Evolutionary conservation across 225 moss, liverwort and hornwort genomes (phyloP), one percentile per base, ranked within the genome.

Genomic region (Physcomitrellopsis africana): DNA sequence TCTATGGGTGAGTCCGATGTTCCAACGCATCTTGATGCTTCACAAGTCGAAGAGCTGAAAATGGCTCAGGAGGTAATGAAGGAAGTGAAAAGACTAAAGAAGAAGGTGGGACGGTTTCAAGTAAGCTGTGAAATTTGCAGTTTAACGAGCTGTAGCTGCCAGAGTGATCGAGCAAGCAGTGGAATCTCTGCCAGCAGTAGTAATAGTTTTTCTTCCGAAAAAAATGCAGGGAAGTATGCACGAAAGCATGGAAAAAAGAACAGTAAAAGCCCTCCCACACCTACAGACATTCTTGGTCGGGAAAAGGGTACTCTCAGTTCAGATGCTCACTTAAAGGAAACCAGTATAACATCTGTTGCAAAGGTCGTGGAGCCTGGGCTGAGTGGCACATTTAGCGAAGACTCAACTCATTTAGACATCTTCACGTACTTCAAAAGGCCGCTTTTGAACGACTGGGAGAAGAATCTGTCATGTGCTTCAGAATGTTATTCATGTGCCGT

Each of bases 51-150:
- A 67, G 99, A 99, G 62, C 76, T 99, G 78, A 93, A 91, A 57
- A 93, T 99, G 90, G 81, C 93, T 51, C 92, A 91, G 71, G 99
- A 99, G 69, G 92, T 99, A 24, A 89, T 81, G 90, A 99, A 95
- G 68, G 99, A 99, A 76, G 99, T 99, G 60, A 99, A 95, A 76
- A 83, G 99, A 51, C 75, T 99, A 75, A 99, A 93, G 84, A 99
- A 99, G 41, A 99, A 95, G 76, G 86, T 92, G 63, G 92, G 91
- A 5, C 91, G 86, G 41, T 81, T 89, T 67, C 86, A 87, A 81
- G 89, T 85, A 12, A 95, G 77, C 66, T 99, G 99, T 63, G 90
- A 88, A 60, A 86, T 99, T 61, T 99, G 95, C 70, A 95, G 95
- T 63, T 74, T 99, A 73, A 90, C 89, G 43, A 95, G 93, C 73